Base-by-base conservation (phyloP, 495 filamentous ascomycete species). In the Pyronema omphalodes region DNA sequence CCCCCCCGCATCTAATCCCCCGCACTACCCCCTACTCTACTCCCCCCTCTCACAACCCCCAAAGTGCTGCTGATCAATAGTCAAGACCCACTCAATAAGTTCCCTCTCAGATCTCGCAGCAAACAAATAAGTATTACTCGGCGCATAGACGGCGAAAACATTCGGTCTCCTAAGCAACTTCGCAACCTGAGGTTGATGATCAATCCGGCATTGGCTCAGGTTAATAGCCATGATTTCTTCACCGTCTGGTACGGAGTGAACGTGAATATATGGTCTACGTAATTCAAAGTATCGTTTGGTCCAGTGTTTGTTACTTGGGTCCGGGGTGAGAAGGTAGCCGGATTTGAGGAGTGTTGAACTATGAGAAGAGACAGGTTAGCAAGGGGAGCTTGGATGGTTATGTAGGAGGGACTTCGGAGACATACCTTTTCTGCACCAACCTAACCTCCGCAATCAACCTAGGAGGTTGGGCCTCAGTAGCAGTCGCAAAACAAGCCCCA, bases 41-140 rank as follows among this genome's bases (percentile, higher is more conserved):
- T 29, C 23, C 23, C 23, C 23, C 23, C 23, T 29, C 23, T n/a
- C n/a, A n/a, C n/a, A n/a, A n/a, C 23, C 23, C 23, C 23, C 23
- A 66, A 71, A 61, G 70, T 68, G 64, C 53, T 60, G 62, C 63
- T 80, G 76, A 58, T 81, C 78, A 55, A 94, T 82, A 62, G 79
- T 80, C 59, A 85, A 70, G 59, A 96, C 91, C 91, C 91, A 98
- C 63, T 95, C 88, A 19, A 86, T 78, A 71, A 93, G 93, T 62
- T 94, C 86, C 11, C 78, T 71, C 70, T 94, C 88, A 54, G 76
- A 86, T 46, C 86, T 72, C 43, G 86, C 84, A 19, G 86, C 85
- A 69, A 99, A 96, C 50, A 99, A 71, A 76, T 84, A 99, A 37
- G 88, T 93, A 61, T 94, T 94, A 61, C 89, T 79, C 55, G 81